These are phyloP conservation scores for Colletotrichum camelliae DNA, from an alignment of 2,329 filamentous ascomycete genomes.

Conservation along the genomic window DNA sequence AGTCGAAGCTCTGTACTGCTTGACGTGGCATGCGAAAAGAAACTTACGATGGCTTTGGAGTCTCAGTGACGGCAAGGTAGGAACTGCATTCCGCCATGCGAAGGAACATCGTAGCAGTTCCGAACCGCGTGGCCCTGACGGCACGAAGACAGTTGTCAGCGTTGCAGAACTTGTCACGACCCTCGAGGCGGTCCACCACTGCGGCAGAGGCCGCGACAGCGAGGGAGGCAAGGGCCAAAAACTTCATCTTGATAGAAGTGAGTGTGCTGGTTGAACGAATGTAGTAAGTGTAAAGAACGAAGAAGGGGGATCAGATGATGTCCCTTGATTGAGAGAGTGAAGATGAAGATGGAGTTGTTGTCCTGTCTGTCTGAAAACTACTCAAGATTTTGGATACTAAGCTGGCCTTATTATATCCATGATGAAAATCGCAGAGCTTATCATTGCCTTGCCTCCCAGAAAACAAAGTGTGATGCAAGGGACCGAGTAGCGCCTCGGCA, in stretches of 20 bases:
- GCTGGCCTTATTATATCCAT: not conserved
- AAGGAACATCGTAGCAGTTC: conserved; percentile 30
- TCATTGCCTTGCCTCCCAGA: not conserved
- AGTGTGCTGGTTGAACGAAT: not conserved
- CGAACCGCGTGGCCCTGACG: conserved; percentile 45
- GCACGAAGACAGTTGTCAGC: conserved; percentile 53
- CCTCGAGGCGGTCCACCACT: conserved; percentile 24
- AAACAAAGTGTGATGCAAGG: conserved; percentile 3
- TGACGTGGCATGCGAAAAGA: not conserved
- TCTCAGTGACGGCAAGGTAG: conserved; percentile 43
- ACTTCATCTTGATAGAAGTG: conserved; percentile 41
- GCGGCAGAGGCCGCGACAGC: conserved; percentile 38
- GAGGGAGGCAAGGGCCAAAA: conserved; percentile 38
- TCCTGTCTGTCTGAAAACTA: not conserved
- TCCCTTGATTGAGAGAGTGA: not conserved
- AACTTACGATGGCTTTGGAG: conserved; percentile 43
- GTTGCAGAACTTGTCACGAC: conserved; percentile 30
- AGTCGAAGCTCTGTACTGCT: not conserved
- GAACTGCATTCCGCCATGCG: conserved; percentile 44
- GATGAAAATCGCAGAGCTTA: not conserved
- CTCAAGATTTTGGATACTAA: not conserved
- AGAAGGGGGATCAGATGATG: not conserved
- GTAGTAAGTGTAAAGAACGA: not conserved
- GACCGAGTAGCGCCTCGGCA: conserved; percentile 5
- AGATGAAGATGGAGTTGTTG: not conserved